Conservation (phyloP, 2,329 filamentous ascomycete species). For the Ascomycota sp. region DNA sequence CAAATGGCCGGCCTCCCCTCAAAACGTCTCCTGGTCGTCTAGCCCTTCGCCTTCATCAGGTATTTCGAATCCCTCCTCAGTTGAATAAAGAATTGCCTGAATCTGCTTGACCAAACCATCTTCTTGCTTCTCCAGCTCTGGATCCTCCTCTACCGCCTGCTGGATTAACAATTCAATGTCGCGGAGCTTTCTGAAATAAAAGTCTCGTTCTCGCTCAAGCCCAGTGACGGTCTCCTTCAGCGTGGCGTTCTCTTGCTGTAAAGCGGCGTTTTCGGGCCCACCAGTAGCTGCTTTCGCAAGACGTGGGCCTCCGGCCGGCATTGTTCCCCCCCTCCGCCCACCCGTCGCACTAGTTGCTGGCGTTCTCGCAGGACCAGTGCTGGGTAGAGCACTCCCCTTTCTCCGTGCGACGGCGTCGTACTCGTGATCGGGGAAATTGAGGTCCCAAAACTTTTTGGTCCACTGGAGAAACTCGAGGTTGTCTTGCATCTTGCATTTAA, state of each 20-base stretch:
- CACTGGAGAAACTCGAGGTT: conserved; percentile 98
- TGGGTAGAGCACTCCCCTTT: conserved; percentile 50
- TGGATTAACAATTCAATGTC: conserved; percentile 94
- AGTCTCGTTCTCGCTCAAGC: conserved; percentile 88
- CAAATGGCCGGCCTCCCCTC: conserved; percentile 4
- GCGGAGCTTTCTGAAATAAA: conserved; percentile 96
- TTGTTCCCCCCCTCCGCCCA: conserved; percentile 35
- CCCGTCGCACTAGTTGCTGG: conserved; percentile 29
- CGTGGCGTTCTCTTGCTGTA: conserved; percentile 69
- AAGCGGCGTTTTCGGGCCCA: conserved; percentile 44
- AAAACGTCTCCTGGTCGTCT: conserved; percentile 69
- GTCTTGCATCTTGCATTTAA: conserved; percentile 99
- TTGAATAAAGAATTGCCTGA: conserved; percentile 91
- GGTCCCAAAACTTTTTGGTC: conserved; percentile 93
- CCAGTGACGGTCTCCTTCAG: conserved; percentile 92
- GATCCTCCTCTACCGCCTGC: conserved; percentile 78
- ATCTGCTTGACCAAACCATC: conserved; percentile 86
- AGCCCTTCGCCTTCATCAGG: conserved; percentile 54
- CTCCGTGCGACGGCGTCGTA: conserved; percentile 79
- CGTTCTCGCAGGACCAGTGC: conserved; percentile 25
- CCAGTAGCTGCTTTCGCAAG: conserved; percentile 25
- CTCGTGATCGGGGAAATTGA: conserved; percentile 91
- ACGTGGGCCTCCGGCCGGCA: conserved; percentile 30
- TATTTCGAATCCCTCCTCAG: conserved; percentile 83
- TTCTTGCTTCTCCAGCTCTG: conserved; percentile 85